Evolutionary conservation across 1,284 basidiomycete species (phyloP).

Genomic region (Rhodotorula mucilaginosa): DNA sequence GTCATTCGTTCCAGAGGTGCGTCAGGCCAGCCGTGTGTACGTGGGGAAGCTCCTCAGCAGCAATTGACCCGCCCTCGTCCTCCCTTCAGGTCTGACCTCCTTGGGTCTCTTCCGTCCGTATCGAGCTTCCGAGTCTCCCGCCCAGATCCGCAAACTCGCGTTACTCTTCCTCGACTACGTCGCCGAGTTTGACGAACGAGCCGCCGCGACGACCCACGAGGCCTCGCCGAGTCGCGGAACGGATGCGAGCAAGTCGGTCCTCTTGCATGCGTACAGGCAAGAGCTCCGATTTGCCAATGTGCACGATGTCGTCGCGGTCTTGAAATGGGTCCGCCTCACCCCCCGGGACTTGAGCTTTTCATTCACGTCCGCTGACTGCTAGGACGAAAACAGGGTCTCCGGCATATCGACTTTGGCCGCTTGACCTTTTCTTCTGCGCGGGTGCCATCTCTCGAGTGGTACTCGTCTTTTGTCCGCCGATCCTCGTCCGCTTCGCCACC

Average conservation of each 20-base stretch:
- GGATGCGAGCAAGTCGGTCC: slow-evolving; percentile 24
- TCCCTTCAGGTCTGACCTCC: slow-evolving; percentile 19
- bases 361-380: fast-evolving
- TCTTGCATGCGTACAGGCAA: slow-evolving; percentile 30
- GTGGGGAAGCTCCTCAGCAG: no score
- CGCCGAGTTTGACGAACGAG: slow-evolving; percentile 3
- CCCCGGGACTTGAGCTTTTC: no score
- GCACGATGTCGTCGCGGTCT: slow-evolving; percentile 28
- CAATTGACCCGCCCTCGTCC: background rate
- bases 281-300: slow-evolving; percentile 33
- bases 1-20: slow-evolving; percentile 27
- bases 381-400: slow-evolving; percentile 15
- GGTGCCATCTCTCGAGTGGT: slow-evolving; percentile 19
- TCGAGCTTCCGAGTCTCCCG: slow-evolving; percentile 22
- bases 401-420: slow-evolving; percentile 22
- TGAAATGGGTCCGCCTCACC: slow-evolving; percentile 36
- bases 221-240: slow-evolving; percentile 4
- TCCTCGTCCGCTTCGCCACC: background rate
- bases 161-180: slow-evolving; percentile 28
- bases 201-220: background rate
- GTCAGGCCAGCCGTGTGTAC: background rate
- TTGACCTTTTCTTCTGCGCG: slow-evolving; percentile 13
- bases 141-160: slow-evolving; percentile 1
- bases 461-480: slow-evolving; percentile 16
- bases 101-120: slow-evolving; percentile 39